Conservation (phyloP, 148 eudicot species). For the Cornus kousa region DNA sequence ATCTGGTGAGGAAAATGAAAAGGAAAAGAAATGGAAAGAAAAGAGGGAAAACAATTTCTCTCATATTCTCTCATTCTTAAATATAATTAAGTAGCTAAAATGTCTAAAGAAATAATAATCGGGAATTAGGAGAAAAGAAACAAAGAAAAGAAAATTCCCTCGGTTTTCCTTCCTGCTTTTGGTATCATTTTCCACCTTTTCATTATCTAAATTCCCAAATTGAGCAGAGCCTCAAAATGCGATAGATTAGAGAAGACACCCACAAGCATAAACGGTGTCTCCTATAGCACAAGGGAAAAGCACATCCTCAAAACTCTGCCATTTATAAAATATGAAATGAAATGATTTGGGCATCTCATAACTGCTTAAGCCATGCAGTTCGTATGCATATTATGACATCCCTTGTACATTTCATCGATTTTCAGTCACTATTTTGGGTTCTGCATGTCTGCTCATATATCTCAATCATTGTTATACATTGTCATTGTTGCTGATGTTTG, state of each 20-base stretch:
- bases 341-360: background rate
- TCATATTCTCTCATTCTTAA: no score
- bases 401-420: background rate
- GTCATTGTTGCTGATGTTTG: background rate
- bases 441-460: background rate
- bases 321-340: background rate
- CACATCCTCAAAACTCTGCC: background rate
- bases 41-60: background rate
- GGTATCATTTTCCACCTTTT: no score
- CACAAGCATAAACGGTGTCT: background rate
- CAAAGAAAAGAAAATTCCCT: no score
- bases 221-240: no score
- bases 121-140: background rate
- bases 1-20: background rate
- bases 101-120: no score
- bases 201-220: no score
- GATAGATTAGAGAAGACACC: background rate
- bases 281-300: background rate
- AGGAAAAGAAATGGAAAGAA: background rate
- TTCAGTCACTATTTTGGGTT: background rate
- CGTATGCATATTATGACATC: background rate
- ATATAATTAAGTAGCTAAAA: background rate
- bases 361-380: background rate
- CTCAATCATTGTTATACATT: background rate
- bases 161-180: background rate